Conservation (phyloP, 768 basidiomycete genomes). For the Russula ochroleuca region DNA sequence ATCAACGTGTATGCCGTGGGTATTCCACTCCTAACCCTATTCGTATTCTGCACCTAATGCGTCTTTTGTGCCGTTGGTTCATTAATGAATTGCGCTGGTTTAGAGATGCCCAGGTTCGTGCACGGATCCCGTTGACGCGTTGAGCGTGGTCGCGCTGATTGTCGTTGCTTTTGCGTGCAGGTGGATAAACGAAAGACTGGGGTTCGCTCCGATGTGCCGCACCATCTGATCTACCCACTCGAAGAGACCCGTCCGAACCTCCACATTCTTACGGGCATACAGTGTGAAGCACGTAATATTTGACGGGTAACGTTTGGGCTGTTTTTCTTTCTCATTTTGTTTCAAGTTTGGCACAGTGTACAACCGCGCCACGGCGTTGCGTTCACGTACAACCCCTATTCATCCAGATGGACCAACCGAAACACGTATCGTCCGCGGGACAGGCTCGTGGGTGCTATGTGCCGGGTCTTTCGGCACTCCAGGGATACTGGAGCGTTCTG, state of each 20-base stretch:
- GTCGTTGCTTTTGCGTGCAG: constrained; percentile 35
- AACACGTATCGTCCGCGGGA: constrained; percentile 31
- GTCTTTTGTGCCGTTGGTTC: too few relatives aligned
- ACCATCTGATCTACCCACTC: constrained; percentile 37
- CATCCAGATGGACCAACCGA: constrained; percentile 24
- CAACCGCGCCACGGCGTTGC: constrained; percentile 39
- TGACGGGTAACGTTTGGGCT: constrained; percentile 32
- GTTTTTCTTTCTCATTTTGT: not conserved
- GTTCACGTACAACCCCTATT: constrained; percentile 34
- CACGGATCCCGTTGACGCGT: too few relatives aligned
- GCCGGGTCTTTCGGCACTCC: constrained; percentile 44
- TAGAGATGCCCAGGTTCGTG: too few relatives aligned
- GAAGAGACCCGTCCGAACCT: constrained; percentile 35
- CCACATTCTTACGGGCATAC: constrained; percentile 33
- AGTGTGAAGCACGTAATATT: constrained; percentile 37
- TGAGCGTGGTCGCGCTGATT: not conserved
- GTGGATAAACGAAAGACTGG: constrained; percentile 52
- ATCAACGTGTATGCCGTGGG: too few relatives aligned
- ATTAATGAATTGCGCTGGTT: too few relatives aligned
- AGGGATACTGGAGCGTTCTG: constrained; percentile 52
- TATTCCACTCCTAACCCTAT: too few relatives aligned
- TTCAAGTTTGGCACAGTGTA: constrained; percentile 28
- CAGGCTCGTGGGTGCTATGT: constrained; percentile 39
- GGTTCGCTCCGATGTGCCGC: constrained; percentile 52
- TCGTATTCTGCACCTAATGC: too few relatives aligned